Evolutionary conservation across 73 alveolate species (phyloP), one percentile per base, ranked within the genome.

Genomic region (Tetrahymena thermophila): DNA sequence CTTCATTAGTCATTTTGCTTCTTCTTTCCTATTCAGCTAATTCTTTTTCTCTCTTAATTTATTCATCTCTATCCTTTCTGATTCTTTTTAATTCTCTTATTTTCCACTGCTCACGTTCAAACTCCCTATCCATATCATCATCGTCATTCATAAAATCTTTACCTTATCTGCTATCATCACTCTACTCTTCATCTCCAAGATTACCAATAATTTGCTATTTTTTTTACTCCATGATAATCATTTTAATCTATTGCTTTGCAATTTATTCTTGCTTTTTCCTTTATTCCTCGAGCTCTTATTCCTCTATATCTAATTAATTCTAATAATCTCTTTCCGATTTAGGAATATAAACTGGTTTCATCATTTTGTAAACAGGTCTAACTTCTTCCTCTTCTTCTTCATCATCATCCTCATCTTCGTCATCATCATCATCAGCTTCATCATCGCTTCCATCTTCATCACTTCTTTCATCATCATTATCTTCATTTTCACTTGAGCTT

Each of bases 101-200:
- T 96, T 98, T 99, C 99, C 99, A 99, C 85, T 96, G 94, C 94
- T 98, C 99, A 96, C 98, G 98, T 93, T 98, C 99, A 71, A 71
- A 71, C 17, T 96, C 96, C 43, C 96, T 97, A 94, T 98, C 99
- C 94, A 98, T 98, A 93, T 98, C 98, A 94, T 99, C 98, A 95
- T 98, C 99, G 10, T 98, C 98, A 85, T 99, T 98, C 93, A 96
- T 98, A 71, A 71, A 42, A 57, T 85, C 94, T 38, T 55, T 42
- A 43, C 98, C 97, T 95, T 97, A 85, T 57, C 96, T 94, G 85
- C 98, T 96, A 56, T 98, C 98, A 84, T 57, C 94, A 31, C 97
- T 98, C 85, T 97, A 96, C 71, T 97, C 99, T 95, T 96, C 97
- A 42, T 94, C 93, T 85, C 94, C 94, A 94, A 94, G 95, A 97